Evolutionary conservation across 192 early-diverging fungal species (phyloP), one percentile per base, ranked within the genome.

Genomic region (Coemansia sp.): DNA sequence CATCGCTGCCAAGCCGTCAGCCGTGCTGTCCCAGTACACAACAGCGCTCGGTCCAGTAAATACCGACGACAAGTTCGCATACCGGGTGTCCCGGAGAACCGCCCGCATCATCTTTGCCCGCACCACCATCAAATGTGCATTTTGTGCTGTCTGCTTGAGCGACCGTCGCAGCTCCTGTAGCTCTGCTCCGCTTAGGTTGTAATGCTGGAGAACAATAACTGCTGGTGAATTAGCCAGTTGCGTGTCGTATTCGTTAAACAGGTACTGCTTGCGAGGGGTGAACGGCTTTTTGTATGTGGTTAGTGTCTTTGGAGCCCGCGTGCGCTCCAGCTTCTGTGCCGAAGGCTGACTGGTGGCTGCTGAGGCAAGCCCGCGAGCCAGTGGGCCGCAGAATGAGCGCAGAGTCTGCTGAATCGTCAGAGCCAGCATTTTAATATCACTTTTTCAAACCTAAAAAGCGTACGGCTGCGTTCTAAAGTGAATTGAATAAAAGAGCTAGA

Each of bases 211-310:
- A 3, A 83, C 48, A 2, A 83, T 23, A 24, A 75, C 49, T 0
- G 64, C 62, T 0, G 73, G 73, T 24, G 68, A 68, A 3, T 24
- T 19, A 8, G 47, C 57, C 13, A 83, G 66, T 22, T 75, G 66
- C 43, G 41, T 23, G 37, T 83, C 82, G 37, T 83, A 83, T 22
- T 71, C 67, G n/a, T 35, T 27, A 23, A 83, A 78, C 22, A 83
- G 59, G 32, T 66, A 83, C 47, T 79, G 72, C 16, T 79, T 78
- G 76, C 82, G 82, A 37, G n/a, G 45, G 1, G 73, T 50, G 39
- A 83, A 83, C 13, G 82, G 82, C 54, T 83, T 75, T 60, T 83
- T 79, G 61, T 78, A 77, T 24, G 68, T 70, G 14, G 76, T 83
- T 13, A 48, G 55, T 19, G 71, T 57, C 54, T 82, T 82, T 37